A percentile compares a stretch with the other conserved stretches of the same genome.
phyloP scores from a whole-genome alignment of 2,329 filamentous ascomycete genomes.

The Dothideomycetes sp. region DNA sequence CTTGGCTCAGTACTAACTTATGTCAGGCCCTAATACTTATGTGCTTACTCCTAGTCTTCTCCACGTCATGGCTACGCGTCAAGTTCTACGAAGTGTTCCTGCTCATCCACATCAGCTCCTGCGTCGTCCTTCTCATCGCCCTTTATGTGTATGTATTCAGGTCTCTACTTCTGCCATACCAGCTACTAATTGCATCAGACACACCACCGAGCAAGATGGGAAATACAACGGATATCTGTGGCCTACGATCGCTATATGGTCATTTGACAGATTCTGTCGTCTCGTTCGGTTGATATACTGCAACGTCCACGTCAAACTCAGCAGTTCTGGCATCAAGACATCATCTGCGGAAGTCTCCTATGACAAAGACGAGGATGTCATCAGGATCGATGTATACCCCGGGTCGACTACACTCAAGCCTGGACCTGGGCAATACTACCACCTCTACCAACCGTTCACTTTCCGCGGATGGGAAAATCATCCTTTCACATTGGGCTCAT shows the following conservation, averaged over 20 bases:
- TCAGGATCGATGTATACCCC: conserved; percentile 35
- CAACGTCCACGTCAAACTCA: conserved; percentile 25
- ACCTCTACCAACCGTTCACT: conserved; percentile 35
- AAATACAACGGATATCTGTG: conserved; percentile 41
- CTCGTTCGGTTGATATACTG: conserved; percentile 32
- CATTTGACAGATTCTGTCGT: conserved; percentile 37
- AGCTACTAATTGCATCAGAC: too few species aligned
- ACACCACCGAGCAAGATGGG: conserved; percentile 43
- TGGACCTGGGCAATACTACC: conserved; percentile 39
- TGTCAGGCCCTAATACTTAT: conserved; percentile 26
- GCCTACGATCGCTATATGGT: conserved; percentile 39
- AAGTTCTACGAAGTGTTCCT: conserved; percentile 44
- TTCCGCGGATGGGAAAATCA: conserved; percentile 40
- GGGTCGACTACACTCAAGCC: conserved; percentile 23
- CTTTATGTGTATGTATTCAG: too few species aligned
- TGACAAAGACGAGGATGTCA: conserved; percentile 31
- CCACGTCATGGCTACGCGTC: conserved; percentile 41
- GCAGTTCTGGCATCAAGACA: conserved; percentile 12
- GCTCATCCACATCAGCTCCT: conserved; percentile 40
- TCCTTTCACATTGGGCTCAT: conserved; percentile 36
- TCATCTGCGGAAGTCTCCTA: conserved; percentile 29
- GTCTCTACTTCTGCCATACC: too few species aligned
- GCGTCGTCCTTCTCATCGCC: conserved; percentile 37
- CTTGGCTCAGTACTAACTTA: not conserved
- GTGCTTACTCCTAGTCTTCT: conserved; percentile 36